These are phyloP conservation scores for Physaria fendleri DNA, from an alignment of 345 rosid genomes.

Conservation along the genomic window DNA sequence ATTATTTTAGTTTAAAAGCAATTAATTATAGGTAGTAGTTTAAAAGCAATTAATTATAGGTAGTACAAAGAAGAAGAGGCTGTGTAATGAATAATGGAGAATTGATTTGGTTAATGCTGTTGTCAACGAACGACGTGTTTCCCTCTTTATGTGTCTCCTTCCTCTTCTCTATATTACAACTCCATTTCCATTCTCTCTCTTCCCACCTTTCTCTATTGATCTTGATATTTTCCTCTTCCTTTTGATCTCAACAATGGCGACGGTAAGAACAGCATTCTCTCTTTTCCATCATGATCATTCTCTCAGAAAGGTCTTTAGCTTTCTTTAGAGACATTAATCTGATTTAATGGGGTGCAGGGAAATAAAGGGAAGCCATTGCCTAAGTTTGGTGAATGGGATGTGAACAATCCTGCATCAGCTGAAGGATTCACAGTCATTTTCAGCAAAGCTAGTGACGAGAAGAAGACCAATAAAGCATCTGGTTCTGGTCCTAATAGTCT, in stretches of 20 bases:
- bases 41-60: neutral
- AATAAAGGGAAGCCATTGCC: slow-evolving; percentile 49
- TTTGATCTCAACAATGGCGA: slow-evolving; percentile 24
- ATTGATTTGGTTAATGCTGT: slow-evolving; percentile 29
- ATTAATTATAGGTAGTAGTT: neutral
- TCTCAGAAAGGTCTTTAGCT: neutral
- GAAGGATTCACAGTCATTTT: slow-evolving; percentile 57
- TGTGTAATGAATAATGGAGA: neutral
- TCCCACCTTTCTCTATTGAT: slow-evolving; percentile 2
- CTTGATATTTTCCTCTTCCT: neutral
- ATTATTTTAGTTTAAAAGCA: neutral
- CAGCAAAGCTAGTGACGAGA: slow-evolving; percentile 58
- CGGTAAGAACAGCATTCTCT: slow-evolving; percentile 17
- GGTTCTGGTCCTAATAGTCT: slow-evolving; percentile 16
- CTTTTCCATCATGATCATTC: neutral
- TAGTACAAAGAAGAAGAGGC: slow-evolving; percentile 10
- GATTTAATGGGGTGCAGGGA: slow-evolving; percentile 17
- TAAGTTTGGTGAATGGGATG: slow-evolving; percentile 63
- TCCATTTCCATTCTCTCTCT: slow-evolving; percentile 10
- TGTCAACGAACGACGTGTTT: slow-evolving; percentile 33
- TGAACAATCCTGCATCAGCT: slow-evolving; percentile 49
- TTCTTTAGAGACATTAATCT: slow-evolving; percentile 2
- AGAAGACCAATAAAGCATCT: slow-evolving; percentile 38
- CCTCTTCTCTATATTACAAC: slow-evolving; percentile 18
- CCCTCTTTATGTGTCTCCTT: slow-evolving; percentile 22